Percentiles rank a stretch among this genome's conserved stretches.
phyloP scores from a whole-genome alignment of 78 protist genomes.

The Dictyostelium brefeldianum region DNA sequence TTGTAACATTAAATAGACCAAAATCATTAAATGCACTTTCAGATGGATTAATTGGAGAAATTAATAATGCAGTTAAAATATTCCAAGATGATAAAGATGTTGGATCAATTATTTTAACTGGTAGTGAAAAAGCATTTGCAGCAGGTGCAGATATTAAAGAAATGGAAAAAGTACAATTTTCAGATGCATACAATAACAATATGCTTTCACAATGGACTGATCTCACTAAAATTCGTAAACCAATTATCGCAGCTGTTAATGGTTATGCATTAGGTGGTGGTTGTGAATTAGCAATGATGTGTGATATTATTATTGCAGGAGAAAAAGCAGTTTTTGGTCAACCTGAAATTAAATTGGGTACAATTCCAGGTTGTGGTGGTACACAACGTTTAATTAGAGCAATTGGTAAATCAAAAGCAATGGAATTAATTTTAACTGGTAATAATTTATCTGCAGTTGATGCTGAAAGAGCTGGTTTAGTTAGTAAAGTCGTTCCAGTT shows the following conservation, averaged over 20 bases:
- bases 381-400: slow-evolving; percentile 96
- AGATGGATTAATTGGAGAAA: slow-evolving; percentile 85
- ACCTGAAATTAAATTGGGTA: slow-evolving; percentile 98
- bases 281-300: slow-evolving; percentile 98
- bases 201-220: slow-evolving; percentile 89
- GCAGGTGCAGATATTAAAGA: slow-evolving; percentile 99
- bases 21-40: slow-evolving; percentile 97
- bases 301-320: slow-evolving; percentile 94
- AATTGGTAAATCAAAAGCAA: slow-evolving; percentile 97
- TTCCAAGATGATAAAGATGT: slow-evolving; percentile 88
- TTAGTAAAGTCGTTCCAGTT: slow-evolving; percentile 89
- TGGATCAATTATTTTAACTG: slow-evolving; percentile 94
- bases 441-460: slow-evolving; percentile 86
- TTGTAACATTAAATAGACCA: slow-evolving; percentile 93
- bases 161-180: slow-evolving; percentile 85
- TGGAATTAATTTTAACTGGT: slow-evolving; percentile 96
- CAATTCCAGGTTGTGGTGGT: slow-evolving; percentile 99
- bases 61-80: slow-evolving; percentile 68
- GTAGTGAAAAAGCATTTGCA: slow-evolving; percentile 96
- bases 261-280: slow-evolving; percentile 99
- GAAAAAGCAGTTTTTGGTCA: slow-evolving; percentile 96
- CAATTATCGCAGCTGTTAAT: slow-evolving; percentile 98
- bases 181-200: slow-evolving; percentile 80
- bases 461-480: slow-evolving; percentile 89
- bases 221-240: slow-evolving; percentile 86